Evolutionary conservation across 805 yeast species (phyloP).

Genomic region (Candida orba): DNA sequence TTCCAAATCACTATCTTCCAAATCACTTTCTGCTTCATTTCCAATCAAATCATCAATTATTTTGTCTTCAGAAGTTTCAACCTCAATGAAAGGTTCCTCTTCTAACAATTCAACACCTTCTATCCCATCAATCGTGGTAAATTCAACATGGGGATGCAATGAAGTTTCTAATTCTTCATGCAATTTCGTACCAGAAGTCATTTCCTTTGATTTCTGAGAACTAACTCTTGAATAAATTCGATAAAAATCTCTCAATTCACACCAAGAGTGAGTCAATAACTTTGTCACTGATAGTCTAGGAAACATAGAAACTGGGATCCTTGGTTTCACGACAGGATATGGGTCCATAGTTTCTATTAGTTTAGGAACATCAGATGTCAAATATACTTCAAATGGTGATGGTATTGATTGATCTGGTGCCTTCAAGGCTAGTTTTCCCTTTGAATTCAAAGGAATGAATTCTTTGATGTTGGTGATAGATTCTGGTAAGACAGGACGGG

Average conservation of each 20-base stretch:
- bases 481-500: not conserved
- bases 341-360: no score
- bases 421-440: not conserved
- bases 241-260: constrained; percentile 55
- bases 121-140: not conserved
- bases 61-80: no score
- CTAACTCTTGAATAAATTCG: constrained; percentile 35
- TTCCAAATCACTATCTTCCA: no score
- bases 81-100: no score
- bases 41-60: no score
- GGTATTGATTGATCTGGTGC: constrained; percentile 3
- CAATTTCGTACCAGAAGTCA: constrained; percentile 38
- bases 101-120: no score
- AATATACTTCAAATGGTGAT: constrained; percentile 16
- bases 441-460: not conserved
- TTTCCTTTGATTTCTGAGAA: constrained; percentile 27
- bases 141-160: constrained; percentile 31
- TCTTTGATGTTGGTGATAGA: not conserved
- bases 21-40: no score
- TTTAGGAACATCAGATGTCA: not conserved
- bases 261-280: constrained; percentile 54
- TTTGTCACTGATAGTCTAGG: constrained; percentile 53
- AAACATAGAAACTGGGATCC: constrained; percentile 5
- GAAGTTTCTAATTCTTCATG: constrained; percentile 43
- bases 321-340: not conserved